Conservation (phyloP, 164 flowering plant genomes). For the Platanus orientalis region DNA sequence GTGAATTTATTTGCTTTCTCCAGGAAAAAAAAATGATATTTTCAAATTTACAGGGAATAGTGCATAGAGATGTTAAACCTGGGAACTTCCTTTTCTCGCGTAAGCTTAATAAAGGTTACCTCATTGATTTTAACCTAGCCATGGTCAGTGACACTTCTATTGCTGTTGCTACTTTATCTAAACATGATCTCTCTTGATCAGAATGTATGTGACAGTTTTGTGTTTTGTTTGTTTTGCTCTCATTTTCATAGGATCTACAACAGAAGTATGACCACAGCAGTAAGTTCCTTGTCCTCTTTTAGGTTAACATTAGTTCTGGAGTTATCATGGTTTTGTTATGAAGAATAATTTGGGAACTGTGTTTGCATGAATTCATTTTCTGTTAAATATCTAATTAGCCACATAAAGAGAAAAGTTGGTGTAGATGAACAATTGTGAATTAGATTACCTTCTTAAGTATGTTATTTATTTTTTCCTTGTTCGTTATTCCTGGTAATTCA, state of each 20-base stretch:
- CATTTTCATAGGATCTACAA: constrained; percentile 82
- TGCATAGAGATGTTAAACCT: constrained; percentile 97
- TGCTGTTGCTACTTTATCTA: background rate
- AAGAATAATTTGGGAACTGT: too few relatives aligned
- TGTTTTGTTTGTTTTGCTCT: constrained; percentile 19
- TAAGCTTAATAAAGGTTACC: constrained; percentile 66
- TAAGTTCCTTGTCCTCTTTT: constrained; percentile 35
- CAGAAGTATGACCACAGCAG: constrained; percentile 46
- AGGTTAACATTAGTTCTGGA: too few relatives aligned
- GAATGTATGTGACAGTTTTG: background rate
- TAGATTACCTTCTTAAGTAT: too few relatives aligned
- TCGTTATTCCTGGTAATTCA: too few relatives aligned
- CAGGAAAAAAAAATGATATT: background rate
- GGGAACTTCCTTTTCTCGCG: constrained; percentile 92
- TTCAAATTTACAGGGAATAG: constrained; percentile 54
- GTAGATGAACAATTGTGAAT: too few relatives aligned
- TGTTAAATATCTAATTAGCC: too few relatives aligned
- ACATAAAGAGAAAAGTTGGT: too few relatives aligned
- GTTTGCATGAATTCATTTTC: too few relatives aligned
- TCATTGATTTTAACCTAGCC: constrained; percentile 96
- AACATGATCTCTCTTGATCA: background rate
- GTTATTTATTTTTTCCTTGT: too few relatives aligned
- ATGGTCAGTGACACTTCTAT: constrained; percentile 47
- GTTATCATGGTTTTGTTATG: too few relatives aligned
- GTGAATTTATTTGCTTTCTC: background rate